Evolutionary conservation across 202 grass and related monocot genomes (phyloP), one percentile per base, ranked within the genome.

Genomic region (Dendrocalamus latiflorus): DNA sequence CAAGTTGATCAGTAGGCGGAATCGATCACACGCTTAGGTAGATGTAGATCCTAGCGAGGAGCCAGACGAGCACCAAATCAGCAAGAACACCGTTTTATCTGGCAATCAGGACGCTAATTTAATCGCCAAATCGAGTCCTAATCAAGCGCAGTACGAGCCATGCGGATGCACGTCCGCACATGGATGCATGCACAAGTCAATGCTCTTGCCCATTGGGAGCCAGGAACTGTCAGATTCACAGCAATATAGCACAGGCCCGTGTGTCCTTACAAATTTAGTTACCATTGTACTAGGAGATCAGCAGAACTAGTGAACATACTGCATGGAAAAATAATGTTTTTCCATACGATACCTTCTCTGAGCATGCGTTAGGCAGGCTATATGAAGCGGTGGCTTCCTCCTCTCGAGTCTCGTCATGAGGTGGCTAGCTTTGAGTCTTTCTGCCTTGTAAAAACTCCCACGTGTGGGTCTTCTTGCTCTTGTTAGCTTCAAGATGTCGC

Each of bases 401-500:
- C 21, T 85, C 62, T 50, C 43, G 43, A 13, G 43, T 66, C 64
- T 45, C 17, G 37, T 47, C 83, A 59, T 50, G 81, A 78, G 50
- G 28, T 17, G 16, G 53, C 36, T 37, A 57, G 70, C 49, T 74
- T 14, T 6, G 28, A n/a, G 36, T 47, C 61, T 63, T 61, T 65
- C 42, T 68, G 54, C 62, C 64, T 28, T 30, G 62, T 21, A 22
- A 21, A 67, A 77, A n/a, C 72, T 11, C 30, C 28, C 6, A 9
- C 48, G 28, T 28, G 13, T 6, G 28, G 49, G n/a, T 53, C 30
- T 12, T 55, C 30, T 55, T 20, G 43, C n/a, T 30, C 20, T 26
- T 54, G 65, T 6, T 12, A 28, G 16, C 34, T 8, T 24, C 6
- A 57, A 83, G 84, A 97, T 97, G 94, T 94, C 91, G 69, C 83